Percentiles rank a stretch among this genome's conserved stretches.
phyloP scores from a whole-genome alignment of 768 basidiomycete genomes.

The Leucosporidium scottii region DNA sequence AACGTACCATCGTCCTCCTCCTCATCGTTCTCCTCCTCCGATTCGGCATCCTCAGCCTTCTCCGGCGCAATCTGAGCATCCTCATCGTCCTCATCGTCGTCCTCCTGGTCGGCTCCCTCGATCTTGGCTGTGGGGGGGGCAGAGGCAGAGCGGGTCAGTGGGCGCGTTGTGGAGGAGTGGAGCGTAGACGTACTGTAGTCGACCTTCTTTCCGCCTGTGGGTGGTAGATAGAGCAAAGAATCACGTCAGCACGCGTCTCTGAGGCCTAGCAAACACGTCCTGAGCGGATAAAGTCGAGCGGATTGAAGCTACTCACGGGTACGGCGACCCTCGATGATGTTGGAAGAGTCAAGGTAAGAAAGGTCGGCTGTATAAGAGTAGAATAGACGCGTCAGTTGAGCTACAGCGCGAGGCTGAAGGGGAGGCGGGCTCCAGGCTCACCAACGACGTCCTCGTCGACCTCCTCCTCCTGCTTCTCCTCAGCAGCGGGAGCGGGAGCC shows the following conservation, averaged over 20 bases:
- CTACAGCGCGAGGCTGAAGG: not conserved
- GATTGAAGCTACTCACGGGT: constrained; percentile 3
- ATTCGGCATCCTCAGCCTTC: not conserved
- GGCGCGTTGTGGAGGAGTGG: not conserved
- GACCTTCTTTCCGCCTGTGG: constrained; percentile 6
- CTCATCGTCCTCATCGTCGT: constrained; percentile 3
- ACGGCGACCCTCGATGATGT: constrained; percentile 10
- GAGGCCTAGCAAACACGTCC: not conserved
- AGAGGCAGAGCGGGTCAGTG: not conserved
- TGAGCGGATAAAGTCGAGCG: not conserved
- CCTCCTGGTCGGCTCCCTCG: constrained; percentile 3
- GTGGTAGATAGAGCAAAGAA: not conserved
- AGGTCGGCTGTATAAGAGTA: not conserved
- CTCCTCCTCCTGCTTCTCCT: not conserved
- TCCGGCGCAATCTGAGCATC: not conserved
- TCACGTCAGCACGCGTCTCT: not conserved
- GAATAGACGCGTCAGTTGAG: not conserved
- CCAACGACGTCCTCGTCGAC: constrained; percentile 7
- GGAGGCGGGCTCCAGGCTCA: not conserved
- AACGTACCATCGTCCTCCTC: constrained; percentile 3
- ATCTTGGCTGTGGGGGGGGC: not conserved
- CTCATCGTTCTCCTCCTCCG: not conserved
- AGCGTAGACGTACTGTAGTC: not conserved
- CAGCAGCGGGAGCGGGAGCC: constrained; percentile 1
- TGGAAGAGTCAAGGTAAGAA: constrained; percentile 4